phyloP scores from a whole-genome alignment of 345 rosid genomes.

The Gossypium rotundifolium region DNA sequence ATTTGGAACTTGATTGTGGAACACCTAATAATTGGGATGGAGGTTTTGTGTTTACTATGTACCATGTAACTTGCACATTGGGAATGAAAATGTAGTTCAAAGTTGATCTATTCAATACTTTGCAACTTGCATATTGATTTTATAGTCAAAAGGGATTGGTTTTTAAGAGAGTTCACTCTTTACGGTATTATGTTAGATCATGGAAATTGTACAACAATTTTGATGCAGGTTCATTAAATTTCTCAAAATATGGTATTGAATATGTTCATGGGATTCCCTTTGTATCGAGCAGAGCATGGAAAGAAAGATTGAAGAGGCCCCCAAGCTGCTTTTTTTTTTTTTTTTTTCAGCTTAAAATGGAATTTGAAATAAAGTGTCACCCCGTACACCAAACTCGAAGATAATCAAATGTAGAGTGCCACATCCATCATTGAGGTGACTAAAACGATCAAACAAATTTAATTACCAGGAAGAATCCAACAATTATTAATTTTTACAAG shows the following conservation, averaged over 20 bases:
- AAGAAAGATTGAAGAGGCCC: constrained; percentile 20
- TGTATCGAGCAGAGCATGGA: constrained; percentile 18
- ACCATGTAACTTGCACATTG: background rate
- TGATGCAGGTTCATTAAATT: background rate
- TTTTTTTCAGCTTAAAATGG: background rate
- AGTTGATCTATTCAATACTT: background rate
- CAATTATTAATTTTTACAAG: too few species aligned
- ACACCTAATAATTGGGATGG: background rate
- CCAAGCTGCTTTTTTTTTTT: background rate
- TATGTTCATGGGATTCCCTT: background rate
- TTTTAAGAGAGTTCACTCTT: background rate
- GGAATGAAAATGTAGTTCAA: background rate
- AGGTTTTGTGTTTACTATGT: background rate
- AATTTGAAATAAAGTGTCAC: too few species aligned
- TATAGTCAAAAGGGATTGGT: background rate
- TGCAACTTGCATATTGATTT: too few species aligned
- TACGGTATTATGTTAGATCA: background rate
- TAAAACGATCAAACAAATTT: too few species aligned
- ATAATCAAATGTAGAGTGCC: too few species aligned
- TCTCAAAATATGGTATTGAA: background rate
- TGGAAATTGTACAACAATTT: background rate
- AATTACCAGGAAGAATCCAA: too few species aligned
- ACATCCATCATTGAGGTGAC: too few species aligned
- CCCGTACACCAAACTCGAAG: too few species aligned
- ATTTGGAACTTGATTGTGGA: background rate